Conservation (phyloP, 2,329 filamentous ascomycete species). For the Xylariales sp. region DNA sequence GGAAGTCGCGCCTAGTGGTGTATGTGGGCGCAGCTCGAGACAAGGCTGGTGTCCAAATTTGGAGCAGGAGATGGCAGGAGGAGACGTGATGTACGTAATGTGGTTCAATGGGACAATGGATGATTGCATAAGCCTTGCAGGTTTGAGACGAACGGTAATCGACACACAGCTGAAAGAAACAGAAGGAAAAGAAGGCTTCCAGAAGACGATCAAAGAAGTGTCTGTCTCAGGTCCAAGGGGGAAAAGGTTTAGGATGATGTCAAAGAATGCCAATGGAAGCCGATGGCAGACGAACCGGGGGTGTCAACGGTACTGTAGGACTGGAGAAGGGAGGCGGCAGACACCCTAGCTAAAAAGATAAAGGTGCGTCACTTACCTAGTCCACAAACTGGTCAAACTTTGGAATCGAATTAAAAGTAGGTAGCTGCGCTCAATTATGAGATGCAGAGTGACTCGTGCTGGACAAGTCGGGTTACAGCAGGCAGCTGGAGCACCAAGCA, state of each 20-base stretch:
- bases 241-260: background rate
- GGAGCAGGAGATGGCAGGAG: background rate
- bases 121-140: conserved; percentile 4
- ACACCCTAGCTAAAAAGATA: conserved; percentile 4
- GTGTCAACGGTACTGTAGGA: background rate
- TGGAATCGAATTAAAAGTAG: background rate
- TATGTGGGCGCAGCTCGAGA: background rate
- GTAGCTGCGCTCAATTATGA: background rate
- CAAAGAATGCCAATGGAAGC: background rate
- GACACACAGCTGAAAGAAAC: background rate
- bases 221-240: background rate
- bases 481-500: background rate
- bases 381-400: conserved; percentile 10
- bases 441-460: conserved; percentile 5
- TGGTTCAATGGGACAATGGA: conserved; percentile 4
- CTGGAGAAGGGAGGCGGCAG: conserved; percentile 5
- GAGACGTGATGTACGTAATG: background rate
- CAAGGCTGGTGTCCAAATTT: conserved; percentile 3
- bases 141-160: conserved; percentile 2
- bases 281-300: conserved; percentile 1
- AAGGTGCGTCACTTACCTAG: conserved; percentile 15
- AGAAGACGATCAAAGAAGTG: conserved; percentile 5
- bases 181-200: conserved; percentile 8
- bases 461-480: too few species aligned
- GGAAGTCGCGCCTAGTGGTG: conserved; percentile 4